Evolutionary conservation across 257 asterid genomes (phyloP).

Genomic region (Phtheirospermum japonicum): DNA sequence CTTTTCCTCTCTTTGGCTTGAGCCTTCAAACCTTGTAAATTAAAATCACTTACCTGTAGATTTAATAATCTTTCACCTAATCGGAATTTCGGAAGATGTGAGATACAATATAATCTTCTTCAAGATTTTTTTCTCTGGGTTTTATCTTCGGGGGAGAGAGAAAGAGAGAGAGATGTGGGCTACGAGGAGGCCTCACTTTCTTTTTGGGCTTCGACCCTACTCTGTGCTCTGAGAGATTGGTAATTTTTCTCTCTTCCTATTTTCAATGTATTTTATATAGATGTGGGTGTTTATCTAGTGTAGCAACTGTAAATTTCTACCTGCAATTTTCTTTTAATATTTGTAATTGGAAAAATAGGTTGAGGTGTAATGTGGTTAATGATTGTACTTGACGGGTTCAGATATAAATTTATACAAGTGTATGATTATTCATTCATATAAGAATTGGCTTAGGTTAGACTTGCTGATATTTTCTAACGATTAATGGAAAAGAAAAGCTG

Average conservation of each 20-base stretch:
- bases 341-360: background rate
- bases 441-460: conserved; percentile 5
- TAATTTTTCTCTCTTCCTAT: conserved; percentile 33
- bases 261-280: background rate
- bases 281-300: conserved; percentile 15
- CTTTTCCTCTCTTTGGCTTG: conserved; percentile 1
- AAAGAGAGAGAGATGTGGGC: conserved; percentile 51
- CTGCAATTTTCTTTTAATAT: background rate
- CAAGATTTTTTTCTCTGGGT: background rate
- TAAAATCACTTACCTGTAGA: too few species aligned
- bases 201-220: conserved; percentile 72
- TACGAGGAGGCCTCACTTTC: conserved; percentile 64
- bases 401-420: too few species aligned
- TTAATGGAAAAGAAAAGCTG: conserved; percentile 20
- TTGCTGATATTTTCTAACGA: background rate
- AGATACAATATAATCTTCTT: conserved; percentile 23
- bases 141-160: conserved; percentile 25
- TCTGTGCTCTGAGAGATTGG: conserved; percentile 58
- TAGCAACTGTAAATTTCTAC: conserved; percentile 5
- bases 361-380: conserved; percentile 25
- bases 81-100: conserved; percentile 26
- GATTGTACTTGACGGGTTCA: too few species aligned
- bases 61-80: conserved; percentile 13
- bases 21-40: background rate
- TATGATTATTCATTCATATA: too few species aligned